Base-by-base conservation (phyloP, 495 filamentous ascomycete species). In the Aspergillus biplanus region DNA sequence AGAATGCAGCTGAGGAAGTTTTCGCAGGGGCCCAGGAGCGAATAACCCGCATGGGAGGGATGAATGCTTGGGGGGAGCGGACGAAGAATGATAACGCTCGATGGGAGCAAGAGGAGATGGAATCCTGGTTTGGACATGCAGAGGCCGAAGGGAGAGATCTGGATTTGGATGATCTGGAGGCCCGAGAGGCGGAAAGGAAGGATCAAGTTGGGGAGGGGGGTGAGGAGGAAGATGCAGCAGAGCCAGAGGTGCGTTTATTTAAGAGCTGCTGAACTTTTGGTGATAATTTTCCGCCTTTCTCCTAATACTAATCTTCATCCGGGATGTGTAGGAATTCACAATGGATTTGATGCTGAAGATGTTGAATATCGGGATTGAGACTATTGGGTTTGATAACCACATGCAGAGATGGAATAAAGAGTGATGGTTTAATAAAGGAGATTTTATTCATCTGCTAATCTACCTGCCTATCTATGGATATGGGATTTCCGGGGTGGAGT, bases 261-360 rank as follows among this genome's bases (percentile, higher is more conserved):
- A 27, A 27, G 21, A 27, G 21, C 21, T 27, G 21, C 21, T 2
- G 21, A 27, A 27, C 2, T 27, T 27, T 27, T 27, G 21, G 21
- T 55, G 67, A 58, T 62, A 62, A 68, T 46, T 33, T 67, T 56
- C 50, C 16, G 60, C 12, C 13, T 57, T 50, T 33, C 58, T 59
- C 58, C 58, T 53, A 37, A 54, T 32, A 3, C 56, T 46, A 21
- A 7, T 48, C n/a, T n/a, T n/a, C 34, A 7, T 7, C 16, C n/a
- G 47, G 11, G 34, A 31, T 37, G 5, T 42, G 6, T 52, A 85
- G 84, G 81, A 80, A 9, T 90, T 91, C 67, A 90, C 87, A 5
- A 89, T 92, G 86, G 85, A 82, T 44, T 85, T 85, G 80, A 91
- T 92, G 89, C 78, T 92, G 5, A 82, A 82, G 64, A 87, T 78